Percentiles rank a stretch among this genome's conserved stretches.
Evolutionary conservation across 169 alveolate genomes (phyloP).

Genomic region (Plasmodium cynomolgi): DNA sequence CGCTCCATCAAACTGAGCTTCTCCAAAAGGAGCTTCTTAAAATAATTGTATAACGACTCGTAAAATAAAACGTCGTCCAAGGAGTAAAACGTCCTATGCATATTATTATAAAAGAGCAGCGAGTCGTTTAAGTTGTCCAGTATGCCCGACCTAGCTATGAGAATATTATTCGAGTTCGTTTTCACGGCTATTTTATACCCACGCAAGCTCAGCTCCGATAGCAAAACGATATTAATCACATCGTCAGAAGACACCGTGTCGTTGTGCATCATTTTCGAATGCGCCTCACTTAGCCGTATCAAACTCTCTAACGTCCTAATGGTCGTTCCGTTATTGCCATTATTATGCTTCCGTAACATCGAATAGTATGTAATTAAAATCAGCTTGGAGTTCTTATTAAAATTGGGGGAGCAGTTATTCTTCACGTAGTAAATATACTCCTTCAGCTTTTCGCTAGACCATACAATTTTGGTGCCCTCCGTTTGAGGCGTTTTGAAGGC

Average conservation of each 20-base stretch:
- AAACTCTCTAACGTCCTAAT: constrained; percentile 92
- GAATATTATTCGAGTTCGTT: constrained; percentile 20
- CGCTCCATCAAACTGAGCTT: constrained; percentile 43
- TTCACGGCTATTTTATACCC: constrained; percentile 54
- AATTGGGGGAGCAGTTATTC: constrained; percentile 70
- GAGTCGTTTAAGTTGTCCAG: constrained; percentile 13
- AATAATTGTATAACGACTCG: constrained; percentile 13
- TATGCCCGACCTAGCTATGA: constrained; percentile 53
- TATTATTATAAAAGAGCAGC: constrained; percentile 9
- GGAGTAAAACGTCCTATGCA: constrained; percentile 11
- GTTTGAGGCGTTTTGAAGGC: not conserved
- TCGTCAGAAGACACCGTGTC: constrained; percentile 84
- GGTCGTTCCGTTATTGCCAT: constrained; percentile 89
- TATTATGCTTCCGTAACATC: constrained; percentile 40
- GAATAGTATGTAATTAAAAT: constrained; percentile 77
- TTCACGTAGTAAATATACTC: constrained; percentile 77
- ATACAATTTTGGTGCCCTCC: not conserved
- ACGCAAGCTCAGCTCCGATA: constrained; percentile 55
- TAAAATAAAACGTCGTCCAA: constrained; percentile 58
- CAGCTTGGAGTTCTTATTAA: constrained; percentile 62
- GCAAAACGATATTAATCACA: constrained; percentile 77
- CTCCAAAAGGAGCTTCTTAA: constrained; percentile 41
- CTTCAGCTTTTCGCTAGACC: constrained; percentile 76
- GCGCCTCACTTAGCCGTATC: constrained; percentile 94
- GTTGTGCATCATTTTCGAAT: constrained; percentile 91